A percentile compares a stretch with the other conserved stretches of the same genome.
phyloP scores from a whole-genome alignment of 106 monocot genomes.

The Gastrodia elata region DNA sequence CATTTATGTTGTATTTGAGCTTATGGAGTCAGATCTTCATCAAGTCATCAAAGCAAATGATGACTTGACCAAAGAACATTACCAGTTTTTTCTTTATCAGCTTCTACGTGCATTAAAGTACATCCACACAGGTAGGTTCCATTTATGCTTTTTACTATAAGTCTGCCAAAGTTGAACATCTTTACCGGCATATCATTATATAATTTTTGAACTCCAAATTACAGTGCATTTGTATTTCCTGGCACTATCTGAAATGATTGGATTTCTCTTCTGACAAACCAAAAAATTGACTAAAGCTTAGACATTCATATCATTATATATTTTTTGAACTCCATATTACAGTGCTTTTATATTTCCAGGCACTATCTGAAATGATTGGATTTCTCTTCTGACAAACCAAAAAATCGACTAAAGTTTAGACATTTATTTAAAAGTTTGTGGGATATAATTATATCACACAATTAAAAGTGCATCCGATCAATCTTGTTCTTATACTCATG shows the following conservation, averaged over 20 bases:
- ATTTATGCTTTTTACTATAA: neutral
- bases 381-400: too few relatives aligned
- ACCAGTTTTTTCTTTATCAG: constrained; percentile 43
- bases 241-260: neutral
- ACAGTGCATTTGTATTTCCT: neutral
- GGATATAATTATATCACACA: too few relatives aligned
- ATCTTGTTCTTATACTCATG: too few relatives aligned
- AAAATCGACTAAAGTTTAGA: too few relatives aligned
- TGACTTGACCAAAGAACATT: constrained; percentile 34
- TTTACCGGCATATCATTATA: neutral
- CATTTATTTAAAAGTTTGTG: too few relatives aligned
- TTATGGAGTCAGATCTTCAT: constrained; percentile 42
- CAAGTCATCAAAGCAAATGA: constrained; percentile 45
- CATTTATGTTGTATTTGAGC: constrained; percentile 44
- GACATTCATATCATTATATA: too few relatives aligned
- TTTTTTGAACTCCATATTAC: too few relatives aligned
- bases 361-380: too few relatives aligned
- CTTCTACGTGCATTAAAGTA: constrained; percentile 33
- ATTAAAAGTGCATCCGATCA: too few relatives aligned
- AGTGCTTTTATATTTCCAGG: too few relatives aligned
- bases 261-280: too few relatives aligned
- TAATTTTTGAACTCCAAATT: neutral
- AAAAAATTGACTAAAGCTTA: too few relatives aligned
- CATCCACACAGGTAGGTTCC: constrained; percentile 29
- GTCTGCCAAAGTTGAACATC: neutral